These are phyloP conservation scores for Cordyceps cicadae DNA, from an alignment of 2,329 filamentous ascomycete genomes.

Conservation along the genomic window DNA sequence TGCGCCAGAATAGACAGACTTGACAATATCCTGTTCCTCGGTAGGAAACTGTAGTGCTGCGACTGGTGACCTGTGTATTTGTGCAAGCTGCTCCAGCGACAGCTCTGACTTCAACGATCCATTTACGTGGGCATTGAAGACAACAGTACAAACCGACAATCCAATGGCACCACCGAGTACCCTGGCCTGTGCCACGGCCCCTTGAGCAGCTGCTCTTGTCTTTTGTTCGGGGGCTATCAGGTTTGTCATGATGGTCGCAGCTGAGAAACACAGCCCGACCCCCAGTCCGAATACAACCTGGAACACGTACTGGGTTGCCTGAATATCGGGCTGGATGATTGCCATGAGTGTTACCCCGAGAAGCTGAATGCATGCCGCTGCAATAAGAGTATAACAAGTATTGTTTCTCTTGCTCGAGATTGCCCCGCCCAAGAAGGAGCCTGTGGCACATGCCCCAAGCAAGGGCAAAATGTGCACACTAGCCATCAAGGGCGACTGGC, in stretches of 20 bases:
- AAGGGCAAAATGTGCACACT: constrained; percentile 52
- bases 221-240: constrained; percentile 38
- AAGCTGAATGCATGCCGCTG: constrained; percentile 42
- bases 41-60: constrained; percentile 27
- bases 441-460: constrained; percentile 47
- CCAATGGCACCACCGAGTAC: constrained; percentile 53
- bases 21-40: constrained; percentile 27
- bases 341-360: constrained; percentile 44
- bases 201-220: constrained; percentile 50
- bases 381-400: constrained; percentile 42
- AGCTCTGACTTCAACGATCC: constrained; percentile 28
- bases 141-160: constrained; percentile 49
- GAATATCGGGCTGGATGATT: constrained; percentile 27
- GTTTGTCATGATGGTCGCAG: constrained; percentile 49
- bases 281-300: constrained; percentile 51
- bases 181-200: constrained; percentile 50
- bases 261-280: constrained; percentile 49
- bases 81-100: constrained; percentile 29
- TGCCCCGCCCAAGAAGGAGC: constrained; percentile 46
- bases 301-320: constrained; percentile 42
- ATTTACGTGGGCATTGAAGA: constrained; percentile 42
- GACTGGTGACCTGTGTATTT: constrained; percentile 37
- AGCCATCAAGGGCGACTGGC: constrained; percentile 42
- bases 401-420: constrained; percentile 47
- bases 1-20: constrained; percentile 35